phyloP scores from a whole-genome alignment of 2,329 filamentous ascomycete species.

The Phyllachora maydis region DNA sequence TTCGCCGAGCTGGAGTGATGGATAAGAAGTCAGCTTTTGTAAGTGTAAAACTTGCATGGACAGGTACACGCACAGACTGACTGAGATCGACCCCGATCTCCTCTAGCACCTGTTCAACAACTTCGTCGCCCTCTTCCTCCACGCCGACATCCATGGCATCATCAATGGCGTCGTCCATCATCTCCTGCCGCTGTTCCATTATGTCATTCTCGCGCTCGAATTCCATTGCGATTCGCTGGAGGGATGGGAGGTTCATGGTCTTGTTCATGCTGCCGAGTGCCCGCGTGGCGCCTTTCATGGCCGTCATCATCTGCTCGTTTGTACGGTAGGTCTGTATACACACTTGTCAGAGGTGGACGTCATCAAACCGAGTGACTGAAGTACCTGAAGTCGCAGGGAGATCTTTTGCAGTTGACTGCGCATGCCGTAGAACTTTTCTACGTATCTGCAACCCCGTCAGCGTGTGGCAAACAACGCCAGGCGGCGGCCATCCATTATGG shows the following conservation, averaged over 20 bases:
- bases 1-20: conserved; percentile 53
- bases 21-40: too few relatives aligned
- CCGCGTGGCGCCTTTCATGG: conserved; percentile 93
- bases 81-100: conserved; percentile 91
- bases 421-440: conserved; percentile 98
- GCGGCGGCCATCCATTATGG: background rate
- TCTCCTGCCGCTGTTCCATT: conserved; percentile 97
- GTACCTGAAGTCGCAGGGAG: conserved; percentile 85
- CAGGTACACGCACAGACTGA: conserved; percentile 47
- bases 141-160: conserved; percentile 80
- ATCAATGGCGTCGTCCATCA: conserved; percentile 99
- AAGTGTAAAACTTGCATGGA: conserved; percentile 2
- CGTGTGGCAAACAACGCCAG: background rate
- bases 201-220: conserved; percentile 98
- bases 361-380: conserved; percentile 5
- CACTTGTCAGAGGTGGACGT: background rate
- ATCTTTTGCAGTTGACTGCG: conserved; percentile 93
- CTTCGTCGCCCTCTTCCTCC: conserved; percentile 91
- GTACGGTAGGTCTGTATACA: conserved; percentile 65
- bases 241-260: conserved; percentile 87
- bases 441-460: conserved; percentile 47
- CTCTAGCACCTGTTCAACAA: conserved; percentile 89
- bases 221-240: conserved; percentile 96
- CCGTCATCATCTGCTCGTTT: conserved; percentile 99
- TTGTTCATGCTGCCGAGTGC: conserved; percentile 93